phyloP scores from a whole-genome alignment of 805 yeast genomes.

The Barnettozyma vustinii region DNA sequence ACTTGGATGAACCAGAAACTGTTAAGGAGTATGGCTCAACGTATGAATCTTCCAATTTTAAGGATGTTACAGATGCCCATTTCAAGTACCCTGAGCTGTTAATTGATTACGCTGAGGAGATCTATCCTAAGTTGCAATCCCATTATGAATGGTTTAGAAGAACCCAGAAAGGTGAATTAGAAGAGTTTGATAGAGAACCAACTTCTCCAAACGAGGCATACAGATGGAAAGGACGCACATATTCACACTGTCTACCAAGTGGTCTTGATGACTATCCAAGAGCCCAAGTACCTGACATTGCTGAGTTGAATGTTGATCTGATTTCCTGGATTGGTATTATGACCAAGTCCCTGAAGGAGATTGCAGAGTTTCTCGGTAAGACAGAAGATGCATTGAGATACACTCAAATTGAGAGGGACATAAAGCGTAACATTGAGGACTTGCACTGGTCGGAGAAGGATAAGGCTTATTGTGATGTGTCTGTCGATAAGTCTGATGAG shows the following conservation, averaged over 20 bases:
- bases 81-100: constrained; percentile 55
- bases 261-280: constrained; percentile 97
- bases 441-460: constrained; percentile 76
- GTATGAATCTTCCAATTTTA: constrained; percentile 17
- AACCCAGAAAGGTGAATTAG: constrained; percentile 72
- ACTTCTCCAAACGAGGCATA: constrained; percentile 58
- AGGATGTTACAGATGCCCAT: constrained; percentile 45
- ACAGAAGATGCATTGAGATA: constrained; percentile 55
- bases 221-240: constrained; percentile 91
- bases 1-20: constrained; percentile 27
- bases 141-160: constrained; percentile 84
- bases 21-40: constrained; percentile 12
- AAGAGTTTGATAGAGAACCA: constrained; percentile 61
- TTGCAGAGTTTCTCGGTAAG: constrained; percentile 59
- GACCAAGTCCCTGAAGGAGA: constrained; percentile 73
- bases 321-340: constrained; percentile 91
- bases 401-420: constrained; percentile 45
- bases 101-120: constrained; percentile 47
- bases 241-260: constrained; percentile 80
- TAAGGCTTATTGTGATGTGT: constrained; percentile 73
- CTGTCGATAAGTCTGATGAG: constrained; percentile 69
- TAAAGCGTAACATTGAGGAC: constrained; percentile 58
- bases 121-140: constrained; percentile 70
- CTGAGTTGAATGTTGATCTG: constrained; percentile 87
- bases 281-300: constrained; percentile 70